Evolutionary conservation across 805 yeast genomes (phyloP), one percentile per base, ranked within the genome.

Genomic region (Zygosaccharomyces gambellarensis): DNA sequence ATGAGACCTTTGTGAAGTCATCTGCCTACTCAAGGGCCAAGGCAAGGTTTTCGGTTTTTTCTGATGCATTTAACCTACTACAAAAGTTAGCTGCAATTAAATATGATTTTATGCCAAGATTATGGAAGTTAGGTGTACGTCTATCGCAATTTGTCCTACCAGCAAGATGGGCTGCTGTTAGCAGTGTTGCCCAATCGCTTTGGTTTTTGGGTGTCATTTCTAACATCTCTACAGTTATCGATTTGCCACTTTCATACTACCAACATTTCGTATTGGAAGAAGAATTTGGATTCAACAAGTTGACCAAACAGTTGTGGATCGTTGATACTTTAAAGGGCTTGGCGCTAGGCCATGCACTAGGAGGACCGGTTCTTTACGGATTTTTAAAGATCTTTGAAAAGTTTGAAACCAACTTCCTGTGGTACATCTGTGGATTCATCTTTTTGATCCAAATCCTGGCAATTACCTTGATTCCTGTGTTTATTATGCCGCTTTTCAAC

Each of bases 401-500:
- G 61, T 89, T 82, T 60, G 95, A 95, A 46, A 85, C 87, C 50
- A 75, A 78, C 47, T 94, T 94, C 71, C 82, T 90, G 65, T 79
- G 83, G 61, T 94, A 90, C 69, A 74, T 87, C 51, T 83, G 95
- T 72, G 70, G 78, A 11, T 84, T 90, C 62, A 71, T 87, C 38
- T 76, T 90, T 39, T 74, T 71, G 14, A 80, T 90, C 54, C 96
- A 86, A 68, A 72, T 92, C 46, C 70, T 86, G 49, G 77, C 83
- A 47, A 82, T 86, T 74, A 82, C 94, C 29, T 73, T 92, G 41
- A 80, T 76, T 62, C 98, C 98, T 31, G 82, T 87, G 25, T 76
- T 89, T 57, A 90, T 94, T 60, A 90, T 86, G 73, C 99, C 99
- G 4, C 71, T 89, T 55, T 94, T 94, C 76, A 90, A 94, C 76